These are phyloP conservation scores for Moesziomyces aphidis DNA, from an alignment of 1,284 basidiomycete species.

Conservation along the genomic window DNA sequence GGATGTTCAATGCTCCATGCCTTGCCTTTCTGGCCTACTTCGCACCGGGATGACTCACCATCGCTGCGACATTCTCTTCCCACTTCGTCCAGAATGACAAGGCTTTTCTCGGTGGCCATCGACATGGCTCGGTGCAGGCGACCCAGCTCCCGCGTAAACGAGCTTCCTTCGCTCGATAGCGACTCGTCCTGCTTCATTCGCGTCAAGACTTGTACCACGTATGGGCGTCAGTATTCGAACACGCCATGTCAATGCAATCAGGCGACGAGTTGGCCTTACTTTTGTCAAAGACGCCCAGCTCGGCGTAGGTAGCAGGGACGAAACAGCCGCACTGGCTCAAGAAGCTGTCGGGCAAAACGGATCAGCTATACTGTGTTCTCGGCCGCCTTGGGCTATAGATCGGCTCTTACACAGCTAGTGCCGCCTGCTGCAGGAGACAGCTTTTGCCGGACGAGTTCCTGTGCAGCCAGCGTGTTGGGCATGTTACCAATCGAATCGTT, in stretches of 20 bases:
- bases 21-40: background rate
- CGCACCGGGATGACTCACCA: conserved; percentile 8
- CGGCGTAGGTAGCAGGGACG: conserved; percentile 32
- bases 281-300: conserved; percentile 45
- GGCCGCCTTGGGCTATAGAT: background rate
- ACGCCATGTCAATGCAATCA: background rate
- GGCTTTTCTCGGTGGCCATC: conserved; percentile 29
- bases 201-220: conserved; percentile 25
- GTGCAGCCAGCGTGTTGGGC: background rate
- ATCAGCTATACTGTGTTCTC: background rate
- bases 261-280: conserved; percentile 11
- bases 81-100: conserved; percentile 50
- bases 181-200: conserved; percentile 52
- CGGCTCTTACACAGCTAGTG: conserved; percentile 25
- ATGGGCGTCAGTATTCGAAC: background rate
- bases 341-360: conserved; percentile 6
- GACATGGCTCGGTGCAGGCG: conserved; percentile 37
- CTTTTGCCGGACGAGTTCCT: conserved; percentile 53
- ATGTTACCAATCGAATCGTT: background rate
- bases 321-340: conserved; percentile 46
- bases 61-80: conserved; percentile 45
- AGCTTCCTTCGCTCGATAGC: conserved; percentile 42
- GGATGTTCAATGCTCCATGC: background rate
- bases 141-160: conserved; percentile 42
- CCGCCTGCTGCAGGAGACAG: conserved; percentile 46